Conservation (phyloP, 2,329 filamentous ascomycete genomes). For the Fusarium goolgardi region DNA sequence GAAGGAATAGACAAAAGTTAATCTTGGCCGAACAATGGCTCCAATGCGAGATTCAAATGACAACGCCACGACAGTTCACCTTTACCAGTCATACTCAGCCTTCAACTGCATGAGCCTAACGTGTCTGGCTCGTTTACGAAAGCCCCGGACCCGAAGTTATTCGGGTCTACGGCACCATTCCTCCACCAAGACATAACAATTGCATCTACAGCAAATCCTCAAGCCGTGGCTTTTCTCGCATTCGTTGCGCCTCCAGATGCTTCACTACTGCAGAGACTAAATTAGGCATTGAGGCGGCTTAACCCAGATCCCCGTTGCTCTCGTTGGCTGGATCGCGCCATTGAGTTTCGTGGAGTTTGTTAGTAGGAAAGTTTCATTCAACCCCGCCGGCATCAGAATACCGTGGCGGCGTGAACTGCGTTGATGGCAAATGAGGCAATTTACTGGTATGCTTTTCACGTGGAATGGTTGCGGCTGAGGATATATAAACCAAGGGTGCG, state of each 20-base stretch:
- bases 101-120: neutral
- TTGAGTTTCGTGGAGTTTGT: conserved; percentile 5
- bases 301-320: neutral
- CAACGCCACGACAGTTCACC: neutral
- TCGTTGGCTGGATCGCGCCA: conserved; percentile 15
- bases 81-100: neutral
- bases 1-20: conserved; percentile 27
- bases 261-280: neutral
- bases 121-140: neutral
- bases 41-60: neutral
- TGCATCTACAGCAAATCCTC: neutral
- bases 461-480: neutral
- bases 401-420: neutral
- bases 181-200: neutral
- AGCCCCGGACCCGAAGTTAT: neutral
- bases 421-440: neutral
- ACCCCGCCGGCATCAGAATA: neutral
- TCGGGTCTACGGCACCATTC: neutral
- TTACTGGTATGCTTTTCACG: conserved; percentile 2
- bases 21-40: neutral
- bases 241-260: neutral
- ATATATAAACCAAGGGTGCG: neutral
- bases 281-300: neutral
- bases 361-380: conserved; percentile 13
- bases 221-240: conserved; percentile 6